phyloP scores from a whole-genome alignment of 306 rosid genomes.

The Canavalia ensiformis region DNA sequence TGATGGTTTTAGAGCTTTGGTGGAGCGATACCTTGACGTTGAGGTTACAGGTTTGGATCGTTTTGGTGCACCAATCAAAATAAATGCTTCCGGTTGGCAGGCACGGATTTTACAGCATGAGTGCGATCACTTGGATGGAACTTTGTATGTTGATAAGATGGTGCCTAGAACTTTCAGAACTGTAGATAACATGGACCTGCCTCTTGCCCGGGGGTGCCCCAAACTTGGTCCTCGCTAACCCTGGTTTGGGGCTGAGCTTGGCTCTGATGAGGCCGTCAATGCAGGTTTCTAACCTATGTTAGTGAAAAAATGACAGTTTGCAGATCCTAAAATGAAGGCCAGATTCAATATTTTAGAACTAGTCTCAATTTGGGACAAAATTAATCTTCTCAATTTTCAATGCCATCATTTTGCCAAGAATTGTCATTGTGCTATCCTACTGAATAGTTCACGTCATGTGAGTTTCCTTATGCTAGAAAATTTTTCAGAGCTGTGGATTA shows the following conservation, averaged over 20 bases:
- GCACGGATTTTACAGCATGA: conserved; percentile 93
- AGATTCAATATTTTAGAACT: background rate
- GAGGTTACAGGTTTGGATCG: conserved; percentile 92
- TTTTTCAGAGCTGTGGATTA: background rate
- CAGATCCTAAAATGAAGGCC: conserved; percentile 1
- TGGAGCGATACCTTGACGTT: conserved; percentile 85
- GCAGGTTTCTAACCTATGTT: conserved; percentile 20
- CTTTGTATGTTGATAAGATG: conserved; percentile 91
- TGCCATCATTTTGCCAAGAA: conserved; percentile 24
- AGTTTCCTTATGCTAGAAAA: conserved; percentile 10
- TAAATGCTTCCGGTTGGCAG: conserved; percentile 90
- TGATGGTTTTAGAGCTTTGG: conserved; percentile 84
- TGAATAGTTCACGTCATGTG: background rate
- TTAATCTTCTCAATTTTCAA: conserved; percentile 24
- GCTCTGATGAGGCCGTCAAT: background rate
- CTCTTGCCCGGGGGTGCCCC: conserved; percentile 88
- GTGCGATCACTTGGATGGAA: conserved; percentile 94
- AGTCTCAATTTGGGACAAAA: conserved; percentile 2
- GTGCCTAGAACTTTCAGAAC: conserved; percentile 82
- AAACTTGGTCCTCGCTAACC: conserved; percentile 68
- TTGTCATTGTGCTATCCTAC: background rate
- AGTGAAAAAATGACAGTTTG: background rate
- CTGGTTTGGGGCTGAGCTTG: background rate
- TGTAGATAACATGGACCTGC: conserved; percentile 72
- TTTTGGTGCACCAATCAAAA: conserved; percentile 66